phyloP scores from a whole-genome alignment of 331 rosid species.

The Erythrophleum ivorense region DNA sequence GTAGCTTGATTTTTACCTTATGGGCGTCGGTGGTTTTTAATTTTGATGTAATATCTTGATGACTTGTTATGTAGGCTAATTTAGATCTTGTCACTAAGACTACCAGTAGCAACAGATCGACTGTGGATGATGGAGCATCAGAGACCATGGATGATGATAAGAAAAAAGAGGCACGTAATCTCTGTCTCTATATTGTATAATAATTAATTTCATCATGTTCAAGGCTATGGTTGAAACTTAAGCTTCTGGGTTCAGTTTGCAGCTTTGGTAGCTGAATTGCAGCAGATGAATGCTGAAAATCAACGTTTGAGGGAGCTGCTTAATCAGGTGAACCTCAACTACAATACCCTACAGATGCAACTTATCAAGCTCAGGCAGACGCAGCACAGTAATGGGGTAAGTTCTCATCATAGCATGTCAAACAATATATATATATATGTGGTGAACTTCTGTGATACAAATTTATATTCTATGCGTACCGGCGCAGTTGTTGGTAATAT shows the following conservation, averaged over 20 bases:
- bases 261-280: constrained; percentile 50
- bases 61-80: constrained; percentile 47
- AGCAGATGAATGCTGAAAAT: constrained; percentile 53
- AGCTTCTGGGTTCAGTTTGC: constrained; percentile 32
- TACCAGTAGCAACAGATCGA: constrained; percentile 42
- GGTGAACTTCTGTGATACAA: no score
- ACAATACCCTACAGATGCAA: constrained; percentile 48
- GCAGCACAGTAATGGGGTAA: constrained; percentile 42
- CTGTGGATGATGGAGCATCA: constrained; percentile 46
- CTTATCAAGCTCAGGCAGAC: constrained; percentile 34
- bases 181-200: background rate
- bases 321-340: constrained; percentile 46
- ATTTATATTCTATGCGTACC: background rate
- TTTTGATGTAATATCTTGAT: background rate
- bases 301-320: constrained; percentile 53
- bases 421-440: no score
- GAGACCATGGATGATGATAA: constrained; percentile 41
- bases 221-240: background rate
- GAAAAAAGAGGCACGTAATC: constrained; percentile 14
- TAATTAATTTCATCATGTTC: background rate
- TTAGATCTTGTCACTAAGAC: constrained; percentile 58
- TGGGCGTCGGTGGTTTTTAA: background rate
- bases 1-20: background rate
- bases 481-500: no score
- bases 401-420: background rate